Base-by-base conservation (phyloP, 2,329 filamentous ascomycete species). In the Tolypocladium album region DNA sequence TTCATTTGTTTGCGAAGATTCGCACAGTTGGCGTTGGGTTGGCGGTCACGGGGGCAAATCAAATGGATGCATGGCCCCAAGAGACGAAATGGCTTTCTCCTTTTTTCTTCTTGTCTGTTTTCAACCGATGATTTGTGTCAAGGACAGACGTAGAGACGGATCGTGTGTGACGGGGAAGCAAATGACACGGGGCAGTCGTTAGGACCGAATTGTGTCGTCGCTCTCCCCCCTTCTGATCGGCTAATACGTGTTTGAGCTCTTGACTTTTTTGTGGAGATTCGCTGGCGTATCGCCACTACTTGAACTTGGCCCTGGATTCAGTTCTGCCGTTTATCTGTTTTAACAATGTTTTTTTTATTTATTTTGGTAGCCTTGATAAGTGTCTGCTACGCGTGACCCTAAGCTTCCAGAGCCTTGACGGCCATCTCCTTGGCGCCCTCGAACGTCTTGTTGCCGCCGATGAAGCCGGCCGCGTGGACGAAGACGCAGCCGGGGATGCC, bases 391-490 rank as follows among this genome's bases (percentile, higher is more conserved):
- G n/a, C n/a, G 11, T 17, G 22, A 52, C 31, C 24, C 34, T 68
- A 78, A 59, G 73, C 66, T 43, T 76, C 83, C 63, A 90, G 76
- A 2, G 89, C 88, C 79, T 89, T 90, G 73, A 82, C 76, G 5
- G 92, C 92, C 91, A 97, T 96, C 61, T 86, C 85, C 72, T 90
- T 82, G 34, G 86, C 92, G 38, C 94, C 94, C 63, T 96, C 90
- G 68, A 89, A 94, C 0, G 89, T 95, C 80, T 89, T 88, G 76
- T 97, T 95, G 2, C 94, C 94, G 22, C 94, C 94, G 70, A 97
- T 97, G 76, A 99, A 99, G 36, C 94, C 94, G 58, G 88, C 88
- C 4, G 92, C 92, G 72, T 99, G 94, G 38, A 97, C 89, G 72
- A 99, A 99, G 36, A 99, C 87, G 63, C 90, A 87, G 8, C 92